Evolutionary conservation across 176 grass and related monocot species (phyloP), one percentile per base, ranked within the genome.

Genomic region (Oryza punctata): DNA sequence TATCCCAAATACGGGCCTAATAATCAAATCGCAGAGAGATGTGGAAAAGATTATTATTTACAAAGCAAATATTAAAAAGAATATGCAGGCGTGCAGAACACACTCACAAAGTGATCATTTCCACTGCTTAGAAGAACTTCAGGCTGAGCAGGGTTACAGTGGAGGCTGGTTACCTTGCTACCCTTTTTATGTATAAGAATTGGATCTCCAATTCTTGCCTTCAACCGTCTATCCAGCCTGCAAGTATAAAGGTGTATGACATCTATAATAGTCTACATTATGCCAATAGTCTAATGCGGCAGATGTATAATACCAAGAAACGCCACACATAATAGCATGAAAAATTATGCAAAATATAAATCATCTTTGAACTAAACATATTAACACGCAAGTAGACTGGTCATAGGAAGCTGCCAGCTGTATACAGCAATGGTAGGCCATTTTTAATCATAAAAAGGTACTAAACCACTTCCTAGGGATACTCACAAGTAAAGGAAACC

Each of bases 91-190:
- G 37, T 29, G 15, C 16, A 57, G 57, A 79, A 65, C 28, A 83
- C 25, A 93, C 96, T 98, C 80, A 98, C 96, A 83, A 81, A 93
- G 76, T 95, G 96, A 72, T 98, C 96, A 90, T 98, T 98, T 84
- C 96, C 93, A 49, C 96, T 91, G 85, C 96, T 98, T 78, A 98
- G 81, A 93, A 95, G 93, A 84, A 98, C 79, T 85, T 98, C 93
- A 63, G 96, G 93, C 73, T 63, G 91, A 66, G 82, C 83, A 70
- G 93, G 93, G 77, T 95, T 98, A 74, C 93, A 98, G 78, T 98
- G 93, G 69, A 95, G 89, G 68, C 91, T 84, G 67, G 92, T 94
- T 66, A 98, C 89, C 85, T 98, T 98, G 87, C 91, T 95, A 80
- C 96, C 89, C 73, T 95, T 98, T 76, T 98, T 98, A 74, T 98